Evolutionary conservation across 306 rosid genomes (phyloP).

Genomic region (Cicer pinnatifidum): DNA sequence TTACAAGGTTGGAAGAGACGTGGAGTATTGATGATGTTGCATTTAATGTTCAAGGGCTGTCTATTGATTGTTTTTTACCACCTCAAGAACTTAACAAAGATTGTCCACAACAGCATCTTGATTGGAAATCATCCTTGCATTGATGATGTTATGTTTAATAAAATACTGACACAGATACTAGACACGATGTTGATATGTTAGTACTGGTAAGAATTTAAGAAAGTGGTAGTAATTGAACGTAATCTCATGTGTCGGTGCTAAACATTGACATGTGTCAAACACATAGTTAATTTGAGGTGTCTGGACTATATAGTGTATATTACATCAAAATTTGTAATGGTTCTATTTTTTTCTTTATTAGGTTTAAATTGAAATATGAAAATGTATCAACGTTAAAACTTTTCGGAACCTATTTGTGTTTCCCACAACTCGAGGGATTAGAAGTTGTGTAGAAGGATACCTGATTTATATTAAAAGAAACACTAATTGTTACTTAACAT

Average conservation of each 20-base stretch:
- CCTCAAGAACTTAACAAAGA: conserved; percentile 69
- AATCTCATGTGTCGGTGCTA: too few relatives aligned
- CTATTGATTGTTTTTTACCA: conserved; percentile 86
- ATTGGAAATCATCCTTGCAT: conserved; percentile 65
- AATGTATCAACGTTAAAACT: neutral
- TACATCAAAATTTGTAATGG: neutral
- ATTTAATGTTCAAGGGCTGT: conserved; percentile 81
- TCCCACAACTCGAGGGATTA: neutral
- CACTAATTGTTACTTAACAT: conserved; percentile 40
- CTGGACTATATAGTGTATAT: too few relatives aligned
- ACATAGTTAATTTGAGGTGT: too few relatives aligned
- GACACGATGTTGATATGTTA: too few relatives aligned
- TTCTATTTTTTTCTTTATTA: neutral
- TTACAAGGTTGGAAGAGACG: conserved; percentile 77
- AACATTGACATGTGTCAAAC: too few relatives aligned
- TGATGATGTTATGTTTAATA: conserved; percentile 1
- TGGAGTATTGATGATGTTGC: conserved; percentile 93
- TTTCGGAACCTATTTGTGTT: neutral
- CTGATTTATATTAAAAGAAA: neutral
- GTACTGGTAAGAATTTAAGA: neutral
- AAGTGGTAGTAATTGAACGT: neutral
- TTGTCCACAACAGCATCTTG: conserved; percentile 51
- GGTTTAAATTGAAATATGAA: neutral
- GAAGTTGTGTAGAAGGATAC: neutral
- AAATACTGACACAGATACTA: neutral